A percentile compares a stretch with the other conserved stretches of the same genome.
These are phyloP conservation scores for Synchytrium microbalum DNA, from an alignment of 371 early-diverging fungal species.

Conservation along the genomic window DNA sequence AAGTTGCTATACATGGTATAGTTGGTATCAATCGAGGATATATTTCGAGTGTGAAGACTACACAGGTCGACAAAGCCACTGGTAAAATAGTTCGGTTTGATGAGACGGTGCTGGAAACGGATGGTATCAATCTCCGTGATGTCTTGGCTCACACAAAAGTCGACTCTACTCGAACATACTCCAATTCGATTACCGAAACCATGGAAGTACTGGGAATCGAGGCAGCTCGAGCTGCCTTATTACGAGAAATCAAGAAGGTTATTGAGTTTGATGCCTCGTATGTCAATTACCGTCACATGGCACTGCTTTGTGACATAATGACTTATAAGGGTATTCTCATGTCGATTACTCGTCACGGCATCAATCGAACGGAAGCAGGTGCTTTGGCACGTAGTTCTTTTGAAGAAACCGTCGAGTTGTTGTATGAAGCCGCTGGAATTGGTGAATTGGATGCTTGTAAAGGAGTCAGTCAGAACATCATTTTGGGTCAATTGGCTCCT, in stretches of 20 bases:
- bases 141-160: conserved; percentile 84
- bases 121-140: conserved; percentile 88
- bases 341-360: conserved; percentile 99
- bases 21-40: conserved; percentile 85
- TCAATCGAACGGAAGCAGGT: conserved; percentile 95
- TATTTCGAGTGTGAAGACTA: conserved; percentile 69
- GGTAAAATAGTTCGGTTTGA: conserved; percentile 37
- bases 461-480: conserved; percentile 97
- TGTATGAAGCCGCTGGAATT: conserved; percentile 93
- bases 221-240: conserved; percentile 86
- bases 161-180: conserved; percentile 71
- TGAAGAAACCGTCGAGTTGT: conserved; percentile 99
- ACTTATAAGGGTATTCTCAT: conserved; percentile 90
- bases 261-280: conserved; percentile 98
- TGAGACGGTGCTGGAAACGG: conserved; percentile 94
- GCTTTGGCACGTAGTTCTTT: conserved; percentile 98
- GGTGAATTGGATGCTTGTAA: conserved; percentile 92
- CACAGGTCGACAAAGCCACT: conserved; percentile 59
- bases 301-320: conserved; percentile 97
- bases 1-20: conserved; percentile 87
- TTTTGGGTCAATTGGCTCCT: conserved; percentile 98
- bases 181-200: conserved; percentile 93
- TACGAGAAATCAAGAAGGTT: conserved; percentile 92
- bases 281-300: conserved; percentile 98
- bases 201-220: conserved; percentile 96